phyloP scores from a whole-genome alignment of 2,329 filamentous ascomycete species.

The Aspergillus sclerotialis region DNA sequence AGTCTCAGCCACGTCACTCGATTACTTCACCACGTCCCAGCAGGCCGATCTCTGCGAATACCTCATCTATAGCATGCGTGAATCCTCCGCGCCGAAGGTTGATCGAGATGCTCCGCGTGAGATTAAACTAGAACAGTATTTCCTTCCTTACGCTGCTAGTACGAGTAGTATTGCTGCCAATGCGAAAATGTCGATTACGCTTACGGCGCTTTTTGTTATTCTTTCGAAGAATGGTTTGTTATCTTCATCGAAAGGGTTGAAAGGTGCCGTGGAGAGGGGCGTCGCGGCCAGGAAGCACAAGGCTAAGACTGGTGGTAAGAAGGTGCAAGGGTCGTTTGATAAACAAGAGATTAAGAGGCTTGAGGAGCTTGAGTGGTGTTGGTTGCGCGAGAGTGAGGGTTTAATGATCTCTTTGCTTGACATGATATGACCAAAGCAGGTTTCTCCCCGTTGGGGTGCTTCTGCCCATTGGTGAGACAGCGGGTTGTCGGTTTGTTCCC shows the following conservation, averaged over 20 bases:
- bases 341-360: conserved; percentile 32
- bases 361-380: conserved; percentile 29
- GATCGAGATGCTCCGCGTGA: conserved; percentile 42
- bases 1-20: conserved; percentile 39
- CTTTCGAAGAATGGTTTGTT: conserved; percentile 33
- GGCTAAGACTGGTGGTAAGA: conserved; percentile 38
- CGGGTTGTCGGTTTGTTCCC: too few relatives aligned
- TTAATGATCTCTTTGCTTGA: conserved; percentile 31
- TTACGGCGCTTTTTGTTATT: conserved; percentile 59
- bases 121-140: conserved; percentile 50
- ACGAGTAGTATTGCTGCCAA: conserved; percentile 59
- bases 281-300: conserved; percentile 45
- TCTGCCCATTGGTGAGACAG: too few relatives aligned
- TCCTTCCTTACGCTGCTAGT: conserved; percentile 59
- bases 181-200: conserved; percentile 61
- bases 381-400: conserved; percentile 36
- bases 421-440: too few relatives aligned
- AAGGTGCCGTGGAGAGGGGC: conserved; percentile 44
- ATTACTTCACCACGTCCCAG: conserved; percentile 28
- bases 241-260: conserved; percentile 30
- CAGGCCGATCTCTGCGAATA: conserved; percentile 49
- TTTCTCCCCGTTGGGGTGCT: too few relatives aligned
- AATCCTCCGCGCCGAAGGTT: conserved; percentile 31
- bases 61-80: conserved; percentile 45
- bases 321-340: too few relatives aligned